Conservation (phyloP, 2,329 filamentous ascomycete genomes). For the Calonectria fujianensis region DNA sequence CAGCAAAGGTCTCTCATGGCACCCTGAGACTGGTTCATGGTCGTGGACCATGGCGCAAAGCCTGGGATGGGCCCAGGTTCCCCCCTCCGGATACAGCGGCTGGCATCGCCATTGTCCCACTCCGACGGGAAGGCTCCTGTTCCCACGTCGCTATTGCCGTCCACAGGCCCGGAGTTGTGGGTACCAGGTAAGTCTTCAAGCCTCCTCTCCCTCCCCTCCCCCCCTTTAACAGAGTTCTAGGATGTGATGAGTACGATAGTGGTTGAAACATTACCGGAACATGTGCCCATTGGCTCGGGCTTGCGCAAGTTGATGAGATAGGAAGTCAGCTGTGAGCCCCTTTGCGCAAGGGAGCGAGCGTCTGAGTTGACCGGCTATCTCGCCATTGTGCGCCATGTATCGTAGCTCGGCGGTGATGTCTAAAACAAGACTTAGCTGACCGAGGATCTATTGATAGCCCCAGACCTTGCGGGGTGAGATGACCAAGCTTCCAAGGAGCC, state of each 20-base stretch:
- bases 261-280: conserved; percentile 17
- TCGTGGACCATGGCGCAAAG: conserved; percentile 22
- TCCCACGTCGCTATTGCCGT: conserved; percentile 19
- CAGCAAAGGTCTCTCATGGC: conserved; percentile 6
- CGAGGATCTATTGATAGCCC: conserved; percentile 37
- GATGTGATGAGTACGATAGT: conserved; percentile 18
- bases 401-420: conserved; percentile 30
- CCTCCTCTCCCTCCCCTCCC: conserved; percentile 7
- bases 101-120: conserved; percentile 34
- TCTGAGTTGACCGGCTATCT: conserved; percentile 10
- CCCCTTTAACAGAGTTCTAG: conserved; percentile 16
- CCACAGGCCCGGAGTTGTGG: conserved; percentile 4
- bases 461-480: conserved; percentile 33
- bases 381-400: conserved; percentile 9
- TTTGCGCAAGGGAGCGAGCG: conserved; percentile 16
- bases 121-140: conserved; percentile 30
- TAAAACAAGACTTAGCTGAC: conserved; percentile 34
- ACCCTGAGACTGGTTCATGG: conserved; percentile 22
- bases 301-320: conserved; percentile 23
- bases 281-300: conserved; percentile 18
- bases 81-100: conserved; percentile 34
- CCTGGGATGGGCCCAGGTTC: conserved; percentile 25
- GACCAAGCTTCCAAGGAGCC: conserved; percentile 7
- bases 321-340: conserved; percentile 17
- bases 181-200: conserved; percentile 22